Conservation (phyloP, 1,284 basidiomycete species). For the Tylopilus sp. region DNA sequence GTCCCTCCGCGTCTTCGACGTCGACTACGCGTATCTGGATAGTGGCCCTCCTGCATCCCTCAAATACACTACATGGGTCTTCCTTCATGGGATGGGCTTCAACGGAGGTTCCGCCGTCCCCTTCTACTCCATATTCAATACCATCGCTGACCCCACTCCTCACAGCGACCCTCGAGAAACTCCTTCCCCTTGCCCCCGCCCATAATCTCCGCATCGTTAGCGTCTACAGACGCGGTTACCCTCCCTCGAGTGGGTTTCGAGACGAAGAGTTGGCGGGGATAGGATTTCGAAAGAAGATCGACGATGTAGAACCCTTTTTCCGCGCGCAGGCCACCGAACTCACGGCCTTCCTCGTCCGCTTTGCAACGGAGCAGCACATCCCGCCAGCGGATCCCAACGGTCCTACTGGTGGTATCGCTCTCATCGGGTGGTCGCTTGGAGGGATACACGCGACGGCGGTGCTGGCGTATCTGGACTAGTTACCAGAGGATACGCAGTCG, state of each 20-base stretch:
- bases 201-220: conserved; percentile 28
- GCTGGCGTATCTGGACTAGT: conserved; percentile 23
- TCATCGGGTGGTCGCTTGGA: conserved; percentile 29
- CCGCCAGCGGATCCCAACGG: conserved; percentile 8
- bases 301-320: conserved; percentile 19
- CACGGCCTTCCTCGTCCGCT: conserved; percentile 23
- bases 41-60: conserved; percentile 18
- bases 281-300: conserved; percentile 15
- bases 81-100: conserved; percentile 24
- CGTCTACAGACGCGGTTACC: conserved; percentile 26
- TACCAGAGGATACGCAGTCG: conserved; percentile 5
- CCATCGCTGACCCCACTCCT: neutral
- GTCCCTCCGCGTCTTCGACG: conserved; percentile 16
- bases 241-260: conserved; percentile 24
- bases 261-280: conserved; percentile 11
- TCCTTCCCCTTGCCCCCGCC: conserved; percentile 22
- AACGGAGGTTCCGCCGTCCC: conserved; percentile 19
- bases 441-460: conserved; percentile 8
- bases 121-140: neutral
- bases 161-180: conserved; percentile 17
- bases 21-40: conserved; percentile 22
- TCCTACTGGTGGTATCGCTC: conserved; percentile 16
- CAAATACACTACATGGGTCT: conserved; percentile 24
- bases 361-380: conserved; percentile 21
- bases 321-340: conserved; percentile 26